Evolutionary conservation across 768 basidiomycete species (phyloP).

Genomic region (Mycena epipterygia): DNA sequence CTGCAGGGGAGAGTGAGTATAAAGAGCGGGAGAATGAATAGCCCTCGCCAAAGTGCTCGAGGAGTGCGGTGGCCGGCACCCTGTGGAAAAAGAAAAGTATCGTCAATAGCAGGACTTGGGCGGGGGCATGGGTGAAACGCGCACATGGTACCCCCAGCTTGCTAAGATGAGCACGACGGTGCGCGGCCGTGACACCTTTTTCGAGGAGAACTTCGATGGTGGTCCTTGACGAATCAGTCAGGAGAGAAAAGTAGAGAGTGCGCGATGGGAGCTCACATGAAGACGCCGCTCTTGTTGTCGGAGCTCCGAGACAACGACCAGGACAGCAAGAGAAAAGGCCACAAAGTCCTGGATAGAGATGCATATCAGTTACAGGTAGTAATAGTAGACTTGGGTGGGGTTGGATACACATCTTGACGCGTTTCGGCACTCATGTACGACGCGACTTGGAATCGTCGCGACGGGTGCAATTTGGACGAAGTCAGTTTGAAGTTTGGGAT

Average conservation of each 20-base stretch:
- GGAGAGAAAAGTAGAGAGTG: not conserved
- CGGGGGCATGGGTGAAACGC: slow-evolving; percentile 34
- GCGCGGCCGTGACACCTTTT: slow-evolving; percentile 28
- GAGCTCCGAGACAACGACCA: no score
- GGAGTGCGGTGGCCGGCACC: slow-evolving; percentile 56
- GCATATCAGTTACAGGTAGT: no score
- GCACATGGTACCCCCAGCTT: slow-evolving; percentile 54
- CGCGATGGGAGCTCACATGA: slow-evolving; percentile 58
- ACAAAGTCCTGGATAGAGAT: no score
- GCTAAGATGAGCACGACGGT: slow-evolving; percentile 55
- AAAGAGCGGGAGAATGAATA: slow-evolving; percentile 20
- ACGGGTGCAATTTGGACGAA: no score
- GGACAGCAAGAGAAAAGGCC: no score
- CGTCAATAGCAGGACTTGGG: slow-evolving; percentile 57
- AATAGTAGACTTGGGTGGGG: no score
- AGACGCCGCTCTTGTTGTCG: slow-evolving; percentile 82
- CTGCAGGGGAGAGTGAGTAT: not conserved
- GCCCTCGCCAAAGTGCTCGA: slow-evolving; percentile 71
- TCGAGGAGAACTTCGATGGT: slow-evolving; percentile 34
- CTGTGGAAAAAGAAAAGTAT: no score
- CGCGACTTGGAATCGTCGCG: no score
- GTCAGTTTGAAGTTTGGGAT: no score
- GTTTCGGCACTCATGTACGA: no score
- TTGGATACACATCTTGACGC: no score
- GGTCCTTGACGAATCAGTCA: not conserved